phyloP scores from a whole-genome alignment of 306 rosid genomes.

The Gynostemma pentaphyllum region DNA sequence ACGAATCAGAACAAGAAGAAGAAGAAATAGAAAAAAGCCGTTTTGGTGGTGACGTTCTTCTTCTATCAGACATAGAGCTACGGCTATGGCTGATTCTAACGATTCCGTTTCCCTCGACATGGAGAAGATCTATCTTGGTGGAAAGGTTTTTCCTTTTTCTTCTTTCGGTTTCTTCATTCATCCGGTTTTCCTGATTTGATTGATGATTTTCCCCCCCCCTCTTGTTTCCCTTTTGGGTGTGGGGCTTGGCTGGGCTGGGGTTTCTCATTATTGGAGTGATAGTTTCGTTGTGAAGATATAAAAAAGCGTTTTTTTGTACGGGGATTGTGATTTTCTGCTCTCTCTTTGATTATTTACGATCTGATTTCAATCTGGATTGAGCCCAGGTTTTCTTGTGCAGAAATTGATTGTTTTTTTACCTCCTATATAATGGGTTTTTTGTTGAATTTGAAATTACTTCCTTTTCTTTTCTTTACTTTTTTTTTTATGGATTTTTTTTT shows the following conservation, averaged over 20 bases:
- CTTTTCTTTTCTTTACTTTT: not conserved
- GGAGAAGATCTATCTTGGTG: slow-evolving; percentile 95
- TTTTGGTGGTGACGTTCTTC: slow-evolving; percentile 23
- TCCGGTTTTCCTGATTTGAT: slow-evolving; percentile 3
- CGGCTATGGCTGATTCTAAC: slow-evolving; percentile 60
- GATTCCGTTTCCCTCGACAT: slow-evolving; percentile 62
- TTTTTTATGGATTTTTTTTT: too few species aligned
- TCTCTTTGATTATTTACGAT: not conserved
- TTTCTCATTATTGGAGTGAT: slow-evolving; percentile 5
- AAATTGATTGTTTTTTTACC: too few species aligned
- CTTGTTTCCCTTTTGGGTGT: slow-evolving; percentile 2
- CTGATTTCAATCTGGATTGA: not conserved
- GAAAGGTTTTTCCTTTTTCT: slow-evolving; percentile 40
- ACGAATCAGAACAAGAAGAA: not conserved
- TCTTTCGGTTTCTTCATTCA: not conserved
- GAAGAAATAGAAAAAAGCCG: slow-evolving; percentile 16
- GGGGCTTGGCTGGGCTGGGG: slow-evolving; percentile 10
- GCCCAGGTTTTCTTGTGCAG: not conserved
- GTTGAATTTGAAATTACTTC: not conserved
- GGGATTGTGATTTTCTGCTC: not conserved
- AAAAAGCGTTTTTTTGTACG: not conserved
- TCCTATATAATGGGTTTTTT: not conserved
- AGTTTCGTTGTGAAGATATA: slow-evolving; percentile 9
- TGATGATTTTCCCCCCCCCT: not conserved
- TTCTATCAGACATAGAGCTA: slow-evolving; percentile 19